Conservation (phyloP, 2,329 filamentous ascomycete species). For the Fusarium haematococcum region DNA sequence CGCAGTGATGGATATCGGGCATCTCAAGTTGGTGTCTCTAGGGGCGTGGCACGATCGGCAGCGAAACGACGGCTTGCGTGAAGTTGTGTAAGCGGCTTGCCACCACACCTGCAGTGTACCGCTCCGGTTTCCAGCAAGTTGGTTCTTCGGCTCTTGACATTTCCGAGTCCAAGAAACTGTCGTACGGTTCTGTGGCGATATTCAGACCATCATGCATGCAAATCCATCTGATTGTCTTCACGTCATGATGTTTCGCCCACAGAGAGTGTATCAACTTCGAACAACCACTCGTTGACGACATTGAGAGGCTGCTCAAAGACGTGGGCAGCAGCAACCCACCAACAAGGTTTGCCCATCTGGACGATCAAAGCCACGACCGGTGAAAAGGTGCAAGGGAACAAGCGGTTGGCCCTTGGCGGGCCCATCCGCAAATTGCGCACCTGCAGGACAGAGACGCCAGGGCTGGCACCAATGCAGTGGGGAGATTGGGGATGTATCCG, state of each 20-base stretch:
- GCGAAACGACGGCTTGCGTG: slow-evolving; percentile 30
- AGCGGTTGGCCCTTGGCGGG: slow-evolving; percentile 27
- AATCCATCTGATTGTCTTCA: not conserved
- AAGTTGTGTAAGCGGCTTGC: slow-evolving; percentile 42
- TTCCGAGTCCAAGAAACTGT: slow-evolving; percentile 17
- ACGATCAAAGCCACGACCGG: slow-evolving; percentile 30
- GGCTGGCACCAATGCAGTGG: slow-evolving; percentile 21
- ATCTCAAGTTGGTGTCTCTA: slow-evolving; percentile 23
- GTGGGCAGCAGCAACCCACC: slow-evolving; percentile 6
- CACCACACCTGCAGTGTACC: slow-evolving; percentile 21
- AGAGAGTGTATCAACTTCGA: not conserved
- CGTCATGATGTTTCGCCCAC: not conserved
- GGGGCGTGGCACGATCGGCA: slow-evolving; percentile 36
- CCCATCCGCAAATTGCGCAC: slow-evolving; percentile 38
- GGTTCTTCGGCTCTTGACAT: slow-evolving; percentile 32
- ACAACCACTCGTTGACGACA: not conserved
- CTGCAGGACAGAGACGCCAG: slow-evolving; percentile 32
- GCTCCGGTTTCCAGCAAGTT: slow-evolving; percentile 30
- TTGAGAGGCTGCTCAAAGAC: slow-evolving; percentile 3
- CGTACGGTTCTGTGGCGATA: slow-evolving; percentile 18
- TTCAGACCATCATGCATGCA: not conserved
- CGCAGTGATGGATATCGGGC: slow-evolving; percentile 20
- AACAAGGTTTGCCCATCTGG: slow-evolving; percentile 22
- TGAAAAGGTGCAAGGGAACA: slow-evolving; percentile 23
- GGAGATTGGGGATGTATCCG: slow-evolving; percentile 27